These are phyloP conservation scores for Stephania yunnanensis DNA, from an alignment of 164 flowering plant species.

Conservation along the genomic window DNA sequence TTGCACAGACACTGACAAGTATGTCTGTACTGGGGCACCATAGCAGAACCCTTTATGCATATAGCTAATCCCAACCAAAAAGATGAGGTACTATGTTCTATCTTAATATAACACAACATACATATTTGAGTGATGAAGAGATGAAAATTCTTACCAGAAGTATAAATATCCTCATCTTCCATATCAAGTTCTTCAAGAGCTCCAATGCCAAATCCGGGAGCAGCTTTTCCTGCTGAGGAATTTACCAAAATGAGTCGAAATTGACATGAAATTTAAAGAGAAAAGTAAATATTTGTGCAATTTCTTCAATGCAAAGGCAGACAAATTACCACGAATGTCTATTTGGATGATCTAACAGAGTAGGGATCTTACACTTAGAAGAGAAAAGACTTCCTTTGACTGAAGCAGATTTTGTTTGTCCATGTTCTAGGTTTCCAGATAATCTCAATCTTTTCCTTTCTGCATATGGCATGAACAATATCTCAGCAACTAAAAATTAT, in stretches of 20 bases:
- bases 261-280: conserved; percentile 9
- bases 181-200: conserved; percentile 91
- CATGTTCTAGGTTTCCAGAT: conserved; percentile 32
- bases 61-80: neutral
- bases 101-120: neutral
- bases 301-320: neutral
- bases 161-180: conserved; percentile 93
- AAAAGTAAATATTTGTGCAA: conserved; percentile 1
- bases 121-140: neutral
- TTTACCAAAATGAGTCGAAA: conserved; percentile 12
- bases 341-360: neutral
- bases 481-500: conserved; percentile 3
- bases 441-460: conserved; percentile 59
- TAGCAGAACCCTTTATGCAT: too few relatives aligned
- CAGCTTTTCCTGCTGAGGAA: conserved; percentile 70
- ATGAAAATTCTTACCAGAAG: conserved; percentile 42
- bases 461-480: conserved; percentile 17
- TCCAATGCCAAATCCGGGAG: conserved; percentile 98
- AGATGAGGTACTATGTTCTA: neutral
- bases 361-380: conserved; percentile 48
- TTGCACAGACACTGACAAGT: too few relatives aligned
- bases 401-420: conserved; percentile 28
- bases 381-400: conserved; percentile 44
- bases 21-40: too few relatives aligned
- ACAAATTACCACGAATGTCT: neutral